Percentiles rank a stretch among this genome's conserved stretches.
phyloP scores from a whole-genome alignment of 495 filamentous ascomycete genomes.

The Penicillium simplicissimum region DNA sequence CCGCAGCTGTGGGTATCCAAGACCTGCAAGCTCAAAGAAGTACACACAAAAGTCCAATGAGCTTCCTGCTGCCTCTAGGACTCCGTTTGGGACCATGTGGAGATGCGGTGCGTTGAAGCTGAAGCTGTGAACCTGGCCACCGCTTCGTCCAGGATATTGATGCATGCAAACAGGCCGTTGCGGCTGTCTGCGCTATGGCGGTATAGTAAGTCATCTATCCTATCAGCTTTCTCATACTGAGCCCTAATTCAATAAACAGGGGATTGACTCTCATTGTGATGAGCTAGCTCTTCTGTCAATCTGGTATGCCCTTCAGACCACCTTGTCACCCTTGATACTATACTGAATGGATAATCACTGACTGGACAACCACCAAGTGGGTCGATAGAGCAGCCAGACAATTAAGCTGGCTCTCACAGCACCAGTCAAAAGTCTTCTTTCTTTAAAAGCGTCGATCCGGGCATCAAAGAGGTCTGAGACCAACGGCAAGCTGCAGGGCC shows the following conservation, averaged over 20 bases:
- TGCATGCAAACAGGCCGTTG: constrained; percentile 38
- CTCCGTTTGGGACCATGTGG: constrained; percentile 41
- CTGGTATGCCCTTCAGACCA: background rate
- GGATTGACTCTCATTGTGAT: background rate
- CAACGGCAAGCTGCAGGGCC: constrained; percentile 40
- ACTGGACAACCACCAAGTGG: background rate
- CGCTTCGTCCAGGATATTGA: constrained; percentile 7
- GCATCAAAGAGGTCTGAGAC: constrained; percentile 40
- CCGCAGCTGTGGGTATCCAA: constrained; percentile 38
- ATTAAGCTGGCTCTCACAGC: constrained; percentile 25
- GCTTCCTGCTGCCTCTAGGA: constrained; percentile 23
- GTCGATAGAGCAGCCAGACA: constrained; percentile 29
- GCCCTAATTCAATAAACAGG: background rate
- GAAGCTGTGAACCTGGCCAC: constrained; percentile 1
- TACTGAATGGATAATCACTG: background rate
- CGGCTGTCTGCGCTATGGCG: constrained; percentile 20
- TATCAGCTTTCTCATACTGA: background rate
- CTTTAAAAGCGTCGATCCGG: constrained; percentile 22
- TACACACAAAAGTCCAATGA: constrained; percentile 18
- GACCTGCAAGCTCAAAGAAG: constrained; percentile 20
- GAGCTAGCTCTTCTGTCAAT: background rate
- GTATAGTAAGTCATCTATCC: background rate
- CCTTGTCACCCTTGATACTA: background rate
- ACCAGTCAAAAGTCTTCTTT: constrained; percentile 11
- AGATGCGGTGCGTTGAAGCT: constrained; percentile 47